A percentile compares a stretch with the other conserved stretches of the same genome.
Evolutionary conservation across 352 stramenopile species (phyloP).

Genomic region (Globisporangium radiosum): DNA sequence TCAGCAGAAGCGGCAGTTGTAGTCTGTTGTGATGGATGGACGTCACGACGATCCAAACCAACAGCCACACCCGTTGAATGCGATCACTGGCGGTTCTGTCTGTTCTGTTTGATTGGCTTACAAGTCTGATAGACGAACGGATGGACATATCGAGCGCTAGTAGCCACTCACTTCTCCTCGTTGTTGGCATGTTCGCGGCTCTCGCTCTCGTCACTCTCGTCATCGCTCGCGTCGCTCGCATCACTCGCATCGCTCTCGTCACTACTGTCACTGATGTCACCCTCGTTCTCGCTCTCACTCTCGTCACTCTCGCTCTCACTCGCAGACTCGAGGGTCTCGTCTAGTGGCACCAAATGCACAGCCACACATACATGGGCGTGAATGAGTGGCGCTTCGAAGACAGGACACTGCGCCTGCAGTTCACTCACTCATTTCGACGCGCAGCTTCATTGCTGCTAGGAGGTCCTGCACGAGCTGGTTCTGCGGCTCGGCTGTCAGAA

Average conservation of each 20-base stretch:
- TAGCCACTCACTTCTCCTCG: not conserved
- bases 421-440: conserved; percentile 33
- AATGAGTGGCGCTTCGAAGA: not conserved
- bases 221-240: conserved; percentile 14
- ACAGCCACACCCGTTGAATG: not conserved
- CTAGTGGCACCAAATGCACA: conserved; percentile 10
- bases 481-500: conserved; percentile 47
- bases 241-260: conserved; percentile 31
- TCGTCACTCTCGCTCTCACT: conserved; percentile 48
- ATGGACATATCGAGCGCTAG: not conserved
- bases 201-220: conserved; percentile 14
- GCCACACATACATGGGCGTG: not conserved
- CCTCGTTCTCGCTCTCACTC: conserved; percentile 49
- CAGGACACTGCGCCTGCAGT: too few relatives aligned
- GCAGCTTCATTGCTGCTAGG: conserved; percentile 52
- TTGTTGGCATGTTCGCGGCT: conserved; percentile 16
- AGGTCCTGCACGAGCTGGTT: conserved; percentile 65
- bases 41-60: too few relatives aligned
- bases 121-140: too few relatives aligned
- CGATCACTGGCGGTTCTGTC: not conserved
- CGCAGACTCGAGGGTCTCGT: conserved; percentile 29
- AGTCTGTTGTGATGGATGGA: not conserved
- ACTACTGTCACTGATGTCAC: conserved; percentile 20
- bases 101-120: not conserved
- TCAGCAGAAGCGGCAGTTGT: conserved; percentile 3